Conservation (phyloP, 768 basidiomycete genomes). For the Pulveroboletus sp. region DNA sequence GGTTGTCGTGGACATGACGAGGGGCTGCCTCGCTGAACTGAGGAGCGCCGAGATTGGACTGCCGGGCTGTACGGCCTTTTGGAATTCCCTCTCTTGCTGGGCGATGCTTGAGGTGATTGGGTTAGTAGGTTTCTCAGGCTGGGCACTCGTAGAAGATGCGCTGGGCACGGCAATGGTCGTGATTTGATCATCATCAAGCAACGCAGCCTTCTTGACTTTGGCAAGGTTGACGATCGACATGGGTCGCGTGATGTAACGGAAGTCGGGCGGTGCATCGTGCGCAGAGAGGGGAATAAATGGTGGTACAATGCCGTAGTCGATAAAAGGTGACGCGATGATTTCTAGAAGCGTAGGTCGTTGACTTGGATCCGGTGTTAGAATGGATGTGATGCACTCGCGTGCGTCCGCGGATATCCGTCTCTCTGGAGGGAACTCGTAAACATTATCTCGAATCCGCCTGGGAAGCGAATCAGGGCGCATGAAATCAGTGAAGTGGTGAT, state of each 20-base stretch:
- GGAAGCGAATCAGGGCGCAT: conserved; percentile 5
- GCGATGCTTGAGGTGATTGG: conserved; percentile 61
- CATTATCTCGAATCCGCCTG: conserved; percentile 89
- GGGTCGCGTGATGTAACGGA: conserved; percentile 56
- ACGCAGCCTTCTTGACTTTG: conserved; percentile 55
- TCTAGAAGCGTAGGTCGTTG: conserved; percentile 79
- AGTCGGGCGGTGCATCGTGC: conserved; percentile 72
- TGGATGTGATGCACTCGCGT: conserved; percentile 73
- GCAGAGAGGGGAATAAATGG: conserved; percentile 76
- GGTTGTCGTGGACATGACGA: conserved; percentile 62
- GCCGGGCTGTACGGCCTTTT: conserved; percentile 91
- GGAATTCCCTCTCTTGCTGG: conserved; percentile 94
- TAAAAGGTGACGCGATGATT: conserved; percentile 83
- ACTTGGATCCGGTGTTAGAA: conserved; percentile 81
- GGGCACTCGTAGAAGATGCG: conserved; percentile 19
- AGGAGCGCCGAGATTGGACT: conserved; percentile 91
- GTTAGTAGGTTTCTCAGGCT: conserved; percentile 28
- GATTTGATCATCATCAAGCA: conserved; percentile 61
- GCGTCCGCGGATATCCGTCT: conserved; percentile 66
- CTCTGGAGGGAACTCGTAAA: conserved; percentile 87
- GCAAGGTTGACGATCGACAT: conserved; percentile 68
- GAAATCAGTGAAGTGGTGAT: background rate
- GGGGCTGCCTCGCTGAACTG: conserved; percentile 82
- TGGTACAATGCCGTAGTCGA: conserved; percentile 77
- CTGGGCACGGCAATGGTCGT: conserved; percentile 43